Conservation (phyloP, 345 rosid species). For the Tarenaya hassleriana region DNA sequence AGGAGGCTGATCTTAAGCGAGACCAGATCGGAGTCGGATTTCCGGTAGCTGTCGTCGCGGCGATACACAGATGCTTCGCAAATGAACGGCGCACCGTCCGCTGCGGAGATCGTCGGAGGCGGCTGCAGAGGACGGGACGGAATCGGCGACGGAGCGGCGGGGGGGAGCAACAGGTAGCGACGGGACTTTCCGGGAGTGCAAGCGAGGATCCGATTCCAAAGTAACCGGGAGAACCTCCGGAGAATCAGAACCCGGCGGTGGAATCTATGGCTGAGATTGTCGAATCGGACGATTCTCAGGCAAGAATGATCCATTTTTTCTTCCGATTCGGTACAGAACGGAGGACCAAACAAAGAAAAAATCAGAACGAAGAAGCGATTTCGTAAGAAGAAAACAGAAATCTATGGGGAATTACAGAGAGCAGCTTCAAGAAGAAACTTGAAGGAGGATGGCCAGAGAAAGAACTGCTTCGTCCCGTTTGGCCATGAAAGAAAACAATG, state of each 20-base stretch:
- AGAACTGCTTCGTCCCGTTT: slow-evolving; percentile 16
- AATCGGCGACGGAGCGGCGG: slow-evolving; percentile 29
- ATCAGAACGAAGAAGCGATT: too few species aligned
- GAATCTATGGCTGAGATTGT: slow-evolving; percentile 37
- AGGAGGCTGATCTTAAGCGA: slow-evolving; percentile 73
- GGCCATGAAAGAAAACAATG: slow-evolving; percentile 18
- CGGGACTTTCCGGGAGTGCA: slow-evolving; percentile 49
- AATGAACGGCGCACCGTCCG: too few species aligned
- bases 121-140: slow-evolving; percentile 16
- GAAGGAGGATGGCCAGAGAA: slow-evolving; percentile 25
- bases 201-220: slow-evolving; percentile 39
- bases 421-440: slow-evolving; percentile 16
- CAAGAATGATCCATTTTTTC: slow-evolving; percentile 22
- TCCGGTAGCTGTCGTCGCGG: slow-evolving; percentile 12
- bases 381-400: not conserved
- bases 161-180: slow-evolving; percentile 40
- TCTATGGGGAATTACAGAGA: not conserved
- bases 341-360: too few species aligned
- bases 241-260: slow-evolving; percentile 45
- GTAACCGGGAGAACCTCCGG: slow-evolving; percentile 48
- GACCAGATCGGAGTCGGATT: slow-evolving; percentile 66
- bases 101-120: slow-evolving; percentile 11
- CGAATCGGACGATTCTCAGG: slow-evolving; percentile 30
- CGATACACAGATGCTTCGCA: slow-evolving; percentile 14
- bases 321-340: too few species aligned